Evolutionary conservation across 805 yeast species (phyloP), one percentile per base, ranked within the genome.

Genomic region (Scheffersomyces stipitis): DNA sequence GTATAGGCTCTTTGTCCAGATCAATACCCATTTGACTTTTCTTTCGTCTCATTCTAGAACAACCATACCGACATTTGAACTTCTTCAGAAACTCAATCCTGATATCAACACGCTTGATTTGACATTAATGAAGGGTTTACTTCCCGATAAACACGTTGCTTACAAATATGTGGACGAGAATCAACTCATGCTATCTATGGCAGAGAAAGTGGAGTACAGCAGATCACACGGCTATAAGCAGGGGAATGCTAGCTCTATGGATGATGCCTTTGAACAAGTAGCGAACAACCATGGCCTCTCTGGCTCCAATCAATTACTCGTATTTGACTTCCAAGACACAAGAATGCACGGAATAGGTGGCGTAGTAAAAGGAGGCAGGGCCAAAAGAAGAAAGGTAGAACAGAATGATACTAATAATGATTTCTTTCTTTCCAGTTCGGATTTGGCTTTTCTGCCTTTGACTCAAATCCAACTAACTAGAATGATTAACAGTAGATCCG

Each of bases 321-420:
- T 86, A 1, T 84, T 90, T 52, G 90, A 84, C 45, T 86, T 90
- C 56, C 69, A 78, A 13, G 96, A 90, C 56, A 86, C 84, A 10
- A 50, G 75, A 66, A 49, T 77, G 64, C 46, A 76, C 69, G 67
- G 74, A 64, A 28, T 74, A 58, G 62, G 66, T 0, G 55, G 66
- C 4, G 46, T 48, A 0, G 36, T 57, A 13, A 10, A 56, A 66
- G 3, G 66, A 52, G 45, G 67, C 55, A 20, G 38, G 44, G 15
- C 33, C 46, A 30, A 33, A 10, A 41, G 42, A 26, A 40, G 20
- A 24, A 35, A 38, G 24, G 36, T 31, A 5, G 41, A 26, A 23
- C 42, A 40, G 22, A 31, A 42, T n/a, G 35, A 37, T 15, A 18
- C 26, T 24, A 31, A 31, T 12, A 47, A 40, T 10, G 54, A 40